Evolutionary conservation across 139 green algal species (phyloP).

Genomic region (Volvox africanus): DNA sequence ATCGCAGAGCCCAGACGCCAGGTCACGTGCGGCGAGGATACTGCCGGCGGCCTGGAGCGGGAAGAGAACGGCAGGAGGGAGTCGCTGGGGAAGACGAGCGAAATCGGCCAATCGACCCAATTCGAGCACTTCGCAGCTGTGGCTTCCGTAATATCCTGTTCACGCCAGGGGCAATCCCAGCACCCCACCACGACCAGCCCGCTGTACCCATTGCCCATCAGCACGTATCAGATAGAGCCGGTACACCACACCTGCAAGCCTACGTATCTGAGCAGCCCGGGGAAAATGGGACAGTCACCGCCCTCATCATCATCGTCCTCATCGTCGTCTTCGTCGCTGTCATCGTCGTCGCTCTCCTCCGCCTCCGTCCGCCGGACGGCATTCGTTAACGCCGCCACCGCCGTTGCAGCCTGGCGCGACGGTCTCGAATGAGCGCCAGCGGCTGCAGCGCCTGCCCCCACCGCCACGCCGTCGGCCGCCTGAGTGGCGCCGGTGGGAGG

Average conservation of each 20-base stretch:
- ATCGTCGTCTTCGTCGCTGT: constrained; percentile 21
- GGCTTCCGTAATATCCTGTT: too few species aligned
- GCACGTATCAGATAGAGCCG: neutral
- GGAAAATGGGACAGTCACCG: constrained; percentile 44
- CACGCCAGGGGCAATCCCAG: too few species aligned
- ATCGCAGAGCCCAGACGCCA: constrained; percentile 25
- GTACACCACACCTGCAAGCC: constrained; percentile 13
- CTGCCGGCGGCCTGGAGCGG: constrained; percentile 27
- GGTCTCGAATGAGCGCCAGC: neutral
- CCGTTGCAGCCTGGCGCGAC: constrained; percentile 16
- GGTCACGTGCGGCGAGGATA: constrained; percentile 32
- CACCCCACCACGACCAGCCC: too few species aligned
- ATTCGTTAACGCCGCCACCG: constrained; percentile 43
- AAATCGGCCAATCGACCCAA: too few species aligned
- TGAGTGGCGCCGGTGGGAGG: too few species aligned
- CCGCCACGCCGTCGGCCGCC: neutral
- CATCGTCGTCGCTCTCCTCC: constrained; percentile 10
- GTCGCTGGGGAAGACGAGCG: too few species aligned
- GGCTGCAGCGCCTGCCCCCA: neutral
- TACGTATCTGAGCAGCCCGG: constrained; percentile 29
- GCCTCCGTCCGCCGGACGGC: constrained; percentile 18
- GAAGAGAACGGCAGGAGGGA: neutral
- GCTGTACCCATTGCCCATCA: too few species aligned
- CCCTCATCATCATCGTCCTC: constrained; percentile 41
- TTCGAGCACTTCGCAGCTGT: too few species aligned